Base-by-base conservation (phyloP, 2,329 filamentous ascomycete genomes). In the Clarireedia hainanense region DNA sequence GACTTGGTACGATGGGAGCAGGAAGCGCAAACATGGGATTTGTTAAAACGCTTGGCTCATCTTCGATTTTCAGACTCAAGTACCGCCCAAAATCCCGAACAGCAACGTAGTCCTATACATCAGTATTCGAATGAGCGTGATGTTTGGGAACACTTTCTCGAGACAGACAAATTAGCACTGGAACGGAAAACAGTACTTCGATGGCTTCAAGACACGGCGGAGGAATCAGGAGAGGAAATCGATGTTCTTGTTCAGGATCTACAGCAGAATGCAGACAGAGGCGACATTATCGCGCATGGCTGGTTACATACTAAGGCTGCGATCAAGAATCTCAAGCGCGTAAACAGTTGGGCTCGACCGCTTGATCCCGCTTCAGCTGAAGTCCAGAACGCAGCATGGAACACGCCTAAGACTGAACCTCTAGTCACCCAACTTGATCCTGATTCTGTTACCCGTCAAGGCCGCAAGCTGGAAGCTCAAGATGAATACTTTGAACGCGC, bases 271-370 rank as follows among this genome's bases (percentile, higher is more conserved):
- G 86, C 89, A 12, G 88, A 92, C 58, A 79, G 89, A 64, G 87
- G 88, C 9, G 89, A 91, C 50, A 83, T 91, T 9, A 89, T 94
- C 74, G 84, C 88, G 27, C 85, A 91, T 69, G 92, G 92, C 42
- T 96, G 91, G 89, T 81, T 96, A 60, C 90, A 96, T 69, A 96
- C 94, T 0, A 88, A 91, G 60, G 84, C 89, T 57, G 85, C 86
- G 48, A 90, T 99, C 71, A 99, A 99, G 74, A 81, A 88, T 56
- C 84, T 89, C 68, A 99, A 97, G 74, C 84, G 87, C 57, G 74
- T 94, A 61, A 81, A 88, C 57, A 80, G 82, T 27, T 85, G 81
- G 76, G 79, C 80, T 37, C 80, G 83, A 58, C 75, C 83, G 6
- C 72, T 90, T 23, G 85, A 89, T 56, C 83, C 83, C 2, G 76